A percentile compares a stretch with the other conserved stretches of the same genome.
These are phyloP conservation scores for Furcasterigmium sp. DNA, from an alignment of 2,329 filamentous ascomycete genomes.

Conservation along the genomic window DNA sequence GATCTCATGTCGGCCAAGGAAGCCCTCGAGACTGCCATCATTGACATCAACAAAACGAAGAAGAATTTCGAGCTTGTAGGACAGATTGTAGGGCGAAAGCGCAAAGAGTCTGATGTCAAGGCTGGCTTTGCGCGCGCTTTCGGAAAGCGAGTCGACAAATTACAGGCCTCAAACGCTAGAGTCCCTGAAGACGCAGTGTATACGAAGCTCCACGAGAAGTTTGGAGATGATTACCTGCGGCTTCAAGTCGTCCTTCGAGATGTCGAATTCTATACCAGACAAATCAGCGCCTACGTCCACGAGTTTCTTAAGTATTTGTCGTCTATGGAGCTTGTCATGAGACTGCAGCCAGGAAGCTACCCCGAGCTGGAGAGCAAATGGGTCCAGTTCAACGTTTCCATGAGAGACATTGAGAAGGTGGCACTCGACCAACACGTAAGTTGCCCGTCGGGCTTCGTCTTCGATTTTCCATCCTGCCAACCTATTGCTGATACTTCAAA, in stretches of 20 bases:
- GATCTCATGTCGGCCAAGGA: conserved; percentile 51
- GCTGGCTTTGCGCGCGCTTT: conserved; percentile 85
- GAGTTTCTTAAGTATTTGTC: conserved; percentile 76
- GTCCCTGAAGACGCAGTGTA: conserved; percentile 78
- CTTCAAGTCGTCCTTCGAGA: conserved; percentile 89
- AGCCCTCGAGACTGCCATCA: conserved; percentile 59
- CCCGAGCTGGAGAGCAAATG: conserved; percentile 91
- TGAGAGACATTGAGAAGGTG: conserved; percentile 78
- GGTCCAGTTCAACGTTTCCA: conserved; percentile 82
- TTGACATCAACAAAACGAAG: conserved; percentile 92
- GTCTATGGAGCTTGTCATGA: conserved; percentile 79
- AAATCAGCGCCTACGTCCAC: conserved; percentile 72
- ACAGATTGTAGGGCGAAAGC: conserved; percentile 78
- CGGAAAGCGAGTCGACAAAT: conserved; percentile 80
- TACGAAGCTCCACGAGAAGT: conserved; percentile 74
- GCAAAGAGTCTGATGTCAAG: conserved; percentile 83
- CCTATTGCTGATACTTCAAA: neutral
- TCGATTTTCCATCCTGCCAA: conserved; percentile 3
- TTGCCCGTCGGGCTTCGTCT: conserved; percentile 8
- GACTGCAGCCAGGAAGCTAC: conserved; percentile 63
- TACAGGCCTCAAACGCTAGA: conserved; percentile 57
- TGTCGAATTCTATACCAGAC: conserved; percentile 87
- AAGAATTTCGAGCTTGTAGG: conserved; percentile 91
- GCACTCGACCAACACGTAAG: conserved; percentile 80
- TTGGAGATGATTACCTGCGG: conserved; percentile 86